phyloP scores from a whole-genome alignment of 148 eudicot species.

The Cornus kousa region DNA sequence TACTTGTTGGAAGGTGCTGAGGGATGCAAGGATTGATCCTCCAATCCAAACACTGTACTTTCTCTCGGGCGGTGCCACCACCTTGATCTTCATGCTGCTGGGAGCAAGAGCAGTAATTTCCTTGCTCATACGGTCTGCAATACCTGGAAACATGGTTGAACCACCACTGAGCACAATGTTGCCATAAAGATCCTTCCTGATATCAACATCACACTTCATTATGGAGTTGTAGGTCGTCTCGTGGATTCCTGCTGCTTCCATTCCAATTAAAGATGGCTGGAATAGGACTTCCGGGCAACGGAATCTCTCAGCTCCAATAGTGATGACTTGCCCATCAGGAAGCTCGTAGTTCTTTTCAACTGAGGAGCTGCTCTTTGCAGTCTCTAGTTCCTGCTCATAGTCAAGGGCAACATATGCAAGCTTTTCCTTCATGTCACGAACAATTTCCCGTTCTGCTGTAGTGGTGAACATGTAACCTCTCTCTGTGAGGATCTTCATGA shows the following conservation, averaged over 20 bases:
- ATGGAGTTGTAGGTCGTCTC: slow-evolving; percentile 37
- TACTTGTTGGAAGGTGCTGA: slow-evolving; percentile 40
- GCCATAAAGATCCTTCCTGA: slow-evolving; percentile 38
- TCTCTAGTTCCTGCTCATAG: slow-evolving; percentile 31
- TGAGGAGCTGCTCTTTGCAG: slow-evolving; percentile 33
- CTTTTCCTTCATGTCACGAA: slow-evolving; percentile 37
- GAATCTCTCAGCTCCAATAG: slow-evolving; percentile 37
- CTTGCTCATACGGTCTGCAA: slow-evolving; percentile 41
- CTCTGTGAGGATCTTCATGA: slow-evolving; percentile 34
- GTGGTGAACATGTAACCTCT: slow-evolving; percentile 41
- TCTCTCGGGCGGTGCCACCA: slow-evolving; percentile 50
- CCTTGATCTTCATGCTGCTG: slow-evolving; percentile 41
- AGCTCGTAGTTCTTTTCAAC: slow-evolving; percentile 43
- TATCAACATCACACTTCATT: slow-evolving; percentile 40
- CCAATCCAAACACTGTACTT: slow-evolving; percentile 47
- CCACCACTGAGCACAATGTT: slow-evolving; percentile 43
- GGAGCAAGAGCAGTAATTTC: slow-evolving; percentile 40
- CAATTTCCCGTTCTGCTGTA: slow-evolving; percentile 38
- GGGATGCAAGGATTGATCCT: slow-evolving; percentile 42
- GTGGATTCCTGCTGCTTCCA: slow-evolving; percentile 36
- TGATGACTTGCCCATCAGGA: slow-evolving; percentile 38
- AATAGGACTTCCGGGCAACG: slow-evolving; percentile 37
- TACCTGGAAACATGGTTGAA: slow-evolving; percentile 44
- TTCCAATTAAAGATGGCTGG: slow-evolving; percentile 35
- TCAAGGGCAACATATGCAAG: slow-evolving; percentile 40